These are phyloP conservation scores for Fragilaria radians DNA, from an alignment of 108 stramenopile genomes.

Conservation along the genomic window DNA sequence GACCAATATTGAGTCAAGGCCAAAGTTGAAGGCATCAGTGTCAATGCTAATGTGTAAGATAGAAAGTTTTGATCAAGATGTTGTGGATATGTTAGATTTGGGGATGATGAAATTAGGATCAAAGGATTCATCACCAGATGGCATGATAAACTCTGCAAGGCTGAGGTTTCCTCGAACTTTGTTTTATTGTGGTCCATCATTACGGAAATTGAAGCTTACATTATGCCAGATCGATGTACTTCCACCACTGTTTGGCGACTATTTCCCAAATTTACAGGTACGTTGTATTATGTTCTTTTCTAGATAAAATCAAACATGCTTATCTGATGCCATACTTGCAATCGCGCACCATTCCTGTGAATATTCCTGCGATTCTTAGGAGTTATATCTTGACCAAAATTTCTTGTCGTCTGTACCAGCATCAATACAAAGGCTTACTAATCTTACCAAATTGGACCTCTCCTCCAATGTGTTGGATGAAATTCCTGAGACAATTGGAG, in stretches of 20 bases:
- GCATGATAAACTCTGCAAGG: not conserved
- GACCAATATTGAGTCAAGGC: not conserved
- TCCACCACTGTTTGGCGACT: not conserved
- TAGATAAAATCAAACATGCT: too few species aligned
- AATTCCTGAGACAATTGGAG: not conserved
- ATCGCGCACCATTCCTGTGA: too few species aligned
- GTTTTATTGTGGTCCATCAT: not conserved
- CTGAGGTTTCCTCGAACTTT: not conserved
- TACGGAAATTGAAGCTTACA: not conserved
- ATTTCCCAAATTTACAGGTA: not conserved
- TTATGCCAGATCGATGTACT: not conserved
- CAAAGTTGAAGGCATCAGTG: not conserved
- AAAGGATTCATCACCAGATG: not conserved
- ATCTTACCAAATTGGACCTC: not conserved
- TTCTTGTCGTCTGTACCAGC: not conserved
- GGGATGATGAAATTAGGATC: not conserved
- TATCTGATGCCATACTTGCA: too few species aligned
- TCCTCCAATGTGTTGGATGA: not conserved
- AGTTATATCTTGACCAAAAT: not conserved
- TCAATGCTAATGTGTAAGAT: not conserved
- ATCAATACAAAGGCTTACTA: not conserved
- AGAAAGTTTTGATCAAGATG: not conserved
- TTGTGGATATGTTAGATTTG: not conserved
- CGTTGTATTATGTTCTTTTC: not conserved
- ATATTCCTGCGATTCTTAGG: too few species aligned